Evolutionary conservation across 2,329 filamentous ascomycete species (phyloP), one percentile per base, ranked within the genome.

Genomic region (Phyllosticta citrichinensis): DNA sequence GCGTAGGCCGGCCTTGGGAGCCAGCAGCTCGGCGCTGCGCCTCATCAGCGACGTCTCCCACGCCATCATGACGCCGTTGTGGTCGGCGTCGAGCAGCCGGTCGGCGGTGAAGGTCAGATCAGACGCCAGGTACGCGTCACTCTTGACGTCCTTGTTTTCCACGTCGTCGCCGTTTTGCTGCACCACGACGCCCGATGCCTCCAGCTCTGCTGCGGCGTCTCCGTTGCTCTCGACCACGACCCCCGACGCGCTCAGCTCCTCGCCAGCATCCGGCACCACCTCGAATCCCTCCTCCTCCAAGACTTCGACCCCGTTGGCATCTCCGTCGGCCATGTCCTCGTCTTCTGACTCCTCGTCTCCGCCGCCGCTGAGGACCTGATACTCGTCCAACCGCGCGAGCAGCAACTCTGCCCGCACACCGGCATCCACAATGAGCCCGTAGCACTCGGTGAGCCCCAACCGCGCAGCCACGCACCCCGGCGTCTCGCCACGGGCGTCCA

Each of bases 381-480:
- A 97, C 14, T 86, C 87, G 54, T 92, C 91, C 70, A 97, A 77
- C 55, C 94, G 76, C 64, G 86, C 87, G 68, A 97, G 83, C 19
- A 99, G 76, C 72, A 97, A 78, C 79, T 97, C 94, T 0, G 93
- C 93, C 57, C 93, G 82, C 60, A 96, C 89, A 17, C 94, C 94
- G 2, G 93, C 93, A 70, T 93, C 89, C 8, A 97, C 88, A 71
- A 93, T 89, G 62, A 91, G 74, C 51, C 87, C 83, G 71, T 99
- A 97, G 40, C 97, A 76, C 56, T 84, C 81, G 59, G 75, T 80
- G 67, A 89, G 78, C 0, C 88, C 87, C 24, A 97, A 66, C 54
- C 83, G 72, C 27, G 81, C 79, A 9, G 94, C 94, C 52, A 97
- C 78, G 72, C 93, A 97, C 8, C 91, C 94, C 0, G 94, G 91